phyloP scores from a whole-genome alignment of 495 filamentous ascomycete genomes.

The Chlorociboria aeruginascens region DNA sequence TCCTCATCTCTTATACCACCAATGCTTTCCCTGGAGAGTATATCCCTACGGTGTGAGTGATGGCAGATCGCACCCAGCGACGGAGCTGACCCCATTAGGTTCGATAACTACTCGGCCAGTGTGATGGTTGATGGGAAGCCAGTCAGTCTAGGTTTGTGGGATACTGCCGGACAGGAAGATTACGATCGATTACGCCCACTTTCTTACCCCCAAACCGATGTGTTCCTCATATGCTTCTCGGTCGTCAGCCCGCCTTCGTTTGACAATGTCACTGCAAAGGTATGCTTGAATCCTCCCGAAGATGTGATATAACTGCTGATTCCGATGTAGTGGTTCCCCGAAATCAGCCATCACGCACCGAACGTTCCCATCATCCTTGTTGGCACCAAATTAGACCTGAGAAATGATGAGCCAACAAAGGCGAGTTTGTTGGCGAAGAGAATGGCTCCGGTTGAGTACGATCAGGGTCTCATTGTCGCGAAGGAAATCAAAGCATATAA shows the following conservation, averaged over 20 bases:
- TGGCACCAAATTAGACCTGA: conserved; percentile 91
- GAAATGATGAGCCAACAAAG: conserved; percentile 75
- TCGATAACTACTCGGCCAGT: conserved; percentile 97
- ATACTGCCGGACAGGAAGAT: conserved; percentile 91
- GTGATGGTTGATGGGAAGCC: conserved; percentile 98
- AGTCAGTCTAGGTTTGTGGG: conserved; percentile 93
- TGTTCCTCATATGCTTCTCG: conserved; percentile 97
- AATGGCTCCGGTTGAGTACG: conserved; percentile 87
- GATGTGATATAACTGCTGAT: neutral
- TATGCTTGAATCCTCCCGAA: conserved; percentile 30
- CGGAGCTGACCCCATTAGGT: conserved; percentile 41
- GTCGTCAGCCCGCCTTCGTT: conserved; percentile 96
- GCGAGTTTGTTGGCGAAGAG: conserved; percentile 69
- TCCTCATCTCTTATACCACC: conserved; percentile 97
- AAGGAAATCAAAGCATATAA: conserved; percentile 91
- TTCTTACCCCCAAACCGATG: conserved; percentile 95
- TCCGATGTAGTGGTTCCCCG: conserved; percentile 60
- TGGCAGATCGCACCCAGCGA: neutral
- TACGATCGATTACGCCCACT: conserved; percentile 88
- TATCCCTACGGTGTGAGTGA: conserved; percentile 91
- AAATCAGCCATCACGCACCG: conserved; percentile 93
- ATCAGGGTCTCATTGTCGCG: conserved; percentile 69
- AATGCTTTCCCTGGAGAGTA: conserved; percentile 99
- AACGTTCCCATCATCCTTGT: conserved; percentile 94
- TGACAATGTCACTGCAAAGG: conserved; percentile 93